Base-by-base conservation (phyloP, 495 filamentous ascomycete genomes). In the Aspergillus diversus region DNA sequence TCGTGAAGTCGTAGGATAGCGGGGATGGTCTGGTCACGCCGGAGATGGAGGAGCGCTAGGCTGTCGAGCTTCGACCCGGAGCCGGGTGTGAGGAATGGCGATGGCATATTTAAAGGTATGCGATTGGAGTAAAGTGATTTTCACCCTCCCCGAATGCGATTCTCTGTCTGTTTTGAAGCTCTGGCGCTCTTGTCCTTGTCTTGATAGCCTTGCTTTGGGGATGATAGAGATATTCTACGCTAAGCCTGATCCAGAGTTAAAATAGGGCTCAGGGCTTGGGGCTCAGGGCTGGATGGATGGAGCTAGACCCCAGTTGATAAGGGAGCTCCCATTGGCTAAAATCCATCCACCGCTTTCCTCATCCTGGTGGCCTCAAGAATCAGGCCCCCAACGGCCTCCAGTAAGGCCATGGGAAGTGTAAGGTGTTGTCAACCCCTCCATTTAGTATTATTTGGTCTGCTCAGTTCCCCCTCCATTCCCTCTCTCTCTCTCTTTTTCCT, bases 11-110 rank as follows among this genome's bases (percentile, higher is more conserved):
- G 81, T 58, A 97, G 86, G 69, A 92, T 84, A 16, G 89, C 80
- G 31, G 94, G 92, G 52, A 89, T 79, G 57, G 90, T 85, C 55
- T 88, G 86, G 76, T 97, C 93, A 75, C 93, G 88, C 58, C 87
- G 89, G 17, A 97, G 85, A 71, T 96, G 90, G 60, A 97, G 83
- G 59, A 97, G 85, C 0, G 92, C 88, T 34, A 96, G 81, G 15
- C 78, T 75, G 63, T 87, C 79, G 33, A 83, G 71, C 17, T 77
- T 72, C 12, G 92, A 82, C 21, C 66, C 66, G 8, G 81, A 64
- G 7, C 87, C 85, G 5, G 88, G 89, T 12, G 87, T 83, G 27
- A 96, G 76, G 67, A 96, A 95, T 0, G 91, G 89, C 7, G 91
- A 94, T 0, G 75, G 70, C 75, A 79, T 81, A 27, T 27, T 60